Evolutionary conservation across 2,329 filamentous ascomycete genomes (phyloP), one percentile per base, ranked within the genome.

Genomic region (Colletotrichum somersetense): DNA sequence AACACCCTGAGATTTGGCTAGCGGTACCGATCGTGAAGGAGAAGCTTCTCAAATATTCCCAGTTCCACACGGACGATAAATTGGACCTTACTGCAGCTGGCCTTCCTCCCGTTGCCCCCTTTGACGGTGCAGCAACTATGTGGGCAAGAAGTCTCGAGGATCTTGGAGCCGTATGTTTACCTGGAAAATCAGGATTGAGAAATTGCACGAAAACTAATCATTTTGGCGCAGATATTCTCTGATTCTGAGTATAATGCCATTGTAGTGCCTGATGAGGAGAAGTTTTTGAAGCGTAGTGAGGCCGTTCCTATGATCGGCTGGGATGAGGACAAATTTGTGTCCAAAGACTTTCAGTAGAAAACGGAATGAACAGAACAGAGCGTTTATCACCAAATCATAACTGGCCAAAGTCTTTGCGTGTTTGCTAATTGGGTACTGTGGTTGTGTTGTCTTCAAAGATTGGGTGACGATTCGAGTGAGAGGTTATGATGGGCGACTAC

Each of bases 401-500:
- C 44, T 48, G 5, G 16, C 5, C 33, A 5, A 62, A 48, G 44
- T 12, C 1, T 33, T 44, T 44, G 23, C 30, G 30, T 46, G 20
- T 46, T 20, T 46, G 18, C 18, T n/a, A 46, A 23, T 59, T n/a
- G 42, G 12, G 38, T 44, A 7, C 23, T 44, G 56, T 58, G 12
- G 38, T 20, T 12, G 16, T 30, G 14, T 18, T 7, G 30, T 30
- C 30, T 30, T 30, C 30, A 56, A 20, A 16, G 20, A 8, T 33
- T 3, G 4, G 35, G 33, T 38, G 30, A 35, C 30, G 30, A 3
- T 30, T 35, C 2, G 11, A n/a, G 12, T 14, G 38, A 26, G 14
- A 14, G 8, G 3, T 1, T 1, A 26, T 26, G 57, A 40, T 72
- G 52, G 58, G 56, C 16, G n/a, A 33, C 44, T 72, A 64, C 69